Percentiles rank a stretch among this genome's conserved stretches.
These are phyloP conservation scores for Didymellaceae sp. DNA, from an alignment of 2,329 filamentous ascomycete genomes.

Conservation along the genomic window DNA sequence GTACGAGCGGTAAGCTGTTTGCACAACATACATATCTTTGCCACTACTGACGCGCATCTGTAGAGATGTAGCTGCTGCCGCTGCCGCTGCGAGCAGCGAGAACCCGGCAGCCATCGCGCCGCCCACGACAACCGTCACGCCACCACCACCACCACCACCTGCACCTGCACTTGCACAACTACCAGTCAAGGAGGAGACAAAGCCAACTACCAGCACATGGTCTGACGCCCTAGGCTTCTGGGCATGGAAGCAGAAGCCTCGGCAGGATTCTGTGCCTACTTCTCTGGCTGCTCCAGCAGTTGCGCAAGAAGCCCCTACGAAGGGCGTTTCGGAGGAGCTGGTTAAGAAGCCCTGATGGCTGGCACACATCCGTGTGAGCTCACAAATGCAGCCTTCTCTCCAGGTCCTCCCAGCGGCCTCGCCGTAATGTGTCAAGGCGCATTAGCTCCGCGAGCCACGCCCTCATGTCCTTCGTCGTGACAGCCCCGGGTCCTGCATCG, in stretches of 20 bases:
- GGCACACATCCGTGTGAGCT: conserved; percentile 6
- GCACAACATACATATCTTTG: background rate
- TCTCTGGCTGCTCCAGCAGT: conserved; percentile 62
- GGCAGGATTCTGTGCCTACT: conserved; percentile 62
- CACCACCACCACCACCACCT: too few relatives aligned
- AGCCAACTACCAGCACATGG: conserved; percentile 27
- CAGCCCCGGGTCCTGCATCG: conserved; percentile 47
- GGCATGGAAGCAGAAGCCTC: conserved; percentile 39
- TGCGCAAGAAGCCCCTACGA: conserved; percentile 64
- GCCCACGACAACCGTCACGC: conserved; percentile 11
- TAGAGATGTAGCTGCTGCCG: conserved; percentile 37
- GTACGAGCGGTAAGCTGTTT: conserved; percentile 37
- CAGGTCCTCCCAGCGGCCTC: conserved; percentile 77
- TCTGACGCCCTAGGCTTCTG: conserved; percentile 41
- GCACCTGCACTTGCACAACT: conserved; percentile 14
- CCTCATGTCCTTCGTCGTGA: conserved; percentile 55
- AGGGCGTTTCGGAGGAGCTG: conserved; percentile 64
- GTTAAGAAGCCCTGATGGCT: conserved; percentile 61
- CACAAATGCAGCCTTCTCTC: conserved; percentile 57
- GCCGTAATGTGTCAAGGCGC: conserved; percentile 74
- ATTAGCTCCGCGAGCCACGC: conserved; percentile 68
- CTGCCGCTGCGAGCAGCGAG: conserved; percentile 25
- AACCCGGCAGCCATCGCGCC: conserved; percentile 23
- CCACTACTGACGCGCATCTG: conserved; percentile 18
- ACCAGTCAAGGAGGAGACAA: conserved; percentile 19